phyloP scores from a whole-genome alignment of 805 yeast genomes.

The Lachancea lanzarotensis region DNA sequence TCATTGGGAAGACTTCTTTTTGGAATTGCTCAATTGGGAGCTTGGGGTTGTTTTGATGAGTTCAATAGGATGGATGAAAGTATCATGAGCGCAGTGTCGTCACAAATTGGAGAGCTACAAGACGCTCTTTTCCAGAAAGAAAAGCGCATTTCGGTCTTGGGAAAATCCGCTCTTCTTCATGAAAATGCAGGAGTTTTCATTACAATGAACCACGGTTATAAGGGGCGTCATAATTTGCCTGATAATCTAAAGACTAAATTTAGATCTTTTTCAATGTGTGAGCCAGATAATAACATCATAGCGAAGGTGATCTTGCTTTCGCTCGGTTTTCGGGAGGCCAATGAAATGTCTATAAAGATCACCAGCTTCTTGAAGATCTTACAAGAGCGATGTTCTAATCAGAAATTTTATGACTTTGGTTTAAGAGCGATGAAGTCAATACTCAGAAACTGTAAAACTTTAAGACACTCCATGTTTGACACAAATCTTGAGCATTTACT shows the following conservation, averaged over 20 bases:
- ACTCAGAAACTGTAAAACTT: slow-evolving; percentile 49
- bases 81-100: slow-evolving; percentile 77
- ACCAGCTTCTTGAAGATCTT: slow-evolving; percentile 51
- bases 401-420: slow-evolving; percentile 86
- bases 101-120: slow-evolving; percentile 70
- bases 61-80: slow-evolving; percentile 71
- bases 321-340: slow-evolving; percentile 56
- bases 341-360: slow-evolving; percentile 38
- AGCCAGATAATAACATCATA: slow-evolving; percentile 64
- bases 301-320: slow-evolving; percentile 66
- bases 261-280: slow-evolving; percentile 63
- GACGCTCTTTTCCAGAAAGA: slow-evolving; percentile 35
- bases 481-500: slow-evolving; percentile 30
- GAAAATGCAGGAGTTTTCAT: slow-evolving; percentile 67
- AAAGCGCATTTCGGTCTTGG: slow-evolving; percentile 36
- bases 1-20: slow-evolving; percentile 69
- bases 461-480: slow-evolving; percentile 29
- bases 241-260: slow-evolving; percentile 79
- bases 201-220: slow-evolving; percentile 86
- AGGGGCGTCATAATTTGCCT: slow-evolving; percentile 76
- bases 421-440: slow-evolving; percentile 71
- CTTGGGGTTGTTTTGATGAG: slow-evolving; percentile 97
- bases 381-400: slow-evolving; percentile 39
- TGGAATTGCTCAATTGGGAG: slow-evolving; percentile 78
- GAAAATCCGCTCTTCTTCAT: slow-evolving; percentile 35